Base-by-base conservation (phyloP, 2,329 filamentous ascomycete genomes). In the Microcyclosporella mali region DNA sequence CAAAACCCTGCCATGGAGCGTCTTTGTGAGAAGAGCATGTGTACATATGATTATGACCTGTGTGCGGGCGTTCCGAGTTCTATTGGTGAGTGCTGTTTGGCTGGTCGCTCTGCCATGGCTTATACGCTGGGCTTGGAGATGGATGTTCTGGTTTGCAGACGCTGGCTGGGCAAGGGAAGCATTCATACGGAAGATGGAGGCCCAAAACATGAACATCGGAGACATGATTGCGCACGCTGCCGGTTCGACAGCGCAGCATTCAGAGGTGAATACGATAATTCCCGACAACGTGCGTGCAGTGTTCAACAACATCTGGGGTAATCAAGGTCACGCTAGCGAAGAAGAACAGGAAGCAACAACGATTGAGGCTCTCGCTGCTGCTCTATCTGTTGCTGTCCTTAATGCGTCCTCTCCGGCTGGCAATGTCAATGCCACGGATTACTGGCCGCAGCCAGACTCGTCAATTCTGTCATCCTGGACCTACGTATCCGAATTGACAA, bases 101-200 rank as follows among this genome's bases (percentile, higher is more conserved):
- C 73, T 95, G 16, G 80, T 84, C 37, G 82, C 85, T 71, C 74
- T 98, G 35, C 92, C 92, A 1, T 95, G 87, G 69, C 79, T 85
- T 35, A 94, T 97, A 77, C 80, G 94, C 56, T 83, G 85, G 29
- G 81, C 94, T 35, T 98, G 92, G 94, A 81, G 90, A 30, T 84
- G 88, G 47, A 75, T 97, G 53, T 97, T 98, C 68, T 98, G 89
- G 88, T 71, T 95, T 49, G 89, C 85, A 47, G 89, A 95, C 63
- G 74, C 86, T 69, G 74, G 86, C 25, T 82, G 78, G 77, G 68
- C 71, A 30, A 61, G 63, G 39, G 68, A 72, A n/a, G 46, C 51
- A 17, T 64, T 58, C 50, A 40, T 63, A 37, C 40, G 41, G 6
- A 52, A 48, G 32, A 44, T 59, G 43, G 40, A 51, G 37, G 49